A percentile compares a stretch with the other conserved stretches of the same genome.
Conservation (phyloP, 371 early-diverging fungal genomes). For the Mortierella polycephala region DNA sequence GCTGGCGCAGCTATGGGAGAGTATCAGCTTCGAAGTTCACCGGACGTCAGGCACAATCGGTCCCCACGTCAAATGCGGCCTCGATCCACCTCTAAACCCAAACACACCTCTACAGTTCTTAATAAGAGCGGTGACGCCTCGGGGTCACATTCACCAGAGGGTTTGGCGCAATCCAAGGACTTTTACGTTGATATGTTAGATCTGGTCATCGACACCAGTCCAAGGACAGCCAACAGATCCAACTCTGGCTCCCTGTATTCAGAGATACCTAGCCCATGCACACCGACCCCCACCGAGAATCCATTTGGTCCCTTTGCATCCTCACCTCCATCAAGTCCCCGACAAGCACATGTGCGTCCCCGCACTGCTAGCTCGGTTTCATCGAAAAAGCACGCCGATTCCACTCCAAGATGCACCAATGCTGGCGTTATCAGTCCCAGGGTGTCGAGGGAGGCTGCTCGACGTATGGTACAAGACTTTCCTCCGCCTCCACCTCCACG, state of each 20-base stretch:
- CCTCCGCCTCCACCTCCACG: slow-evolving; percentile 25
- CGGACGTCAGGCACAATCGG: not conserved
- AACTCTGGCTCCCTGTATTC: not conserved
- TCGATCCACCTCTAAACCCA: not conserved
- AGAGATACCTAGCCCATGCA: not conserved
- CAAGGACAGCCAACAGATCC: not conserved
- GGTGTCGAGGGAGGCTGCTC: slow-evolving; percentile 11
- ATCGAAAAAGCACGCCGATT: not conserved
- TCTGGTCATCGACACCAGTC: not conserved
- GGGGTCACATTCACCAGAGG: not conserved
- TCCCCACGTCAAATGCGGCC: not conserved
- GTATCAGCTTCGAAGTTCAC: not conserved
- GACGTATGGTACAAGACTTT: slow-evolving; percentile 4
- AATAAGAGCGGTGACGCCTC: no score
- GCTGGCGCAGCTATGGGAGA: not conserved
- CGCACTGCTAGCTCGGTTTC: slow-evolving; percentile 1
- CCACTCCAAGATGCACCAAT: not conserved
- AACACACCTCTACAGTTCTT: not conserved
- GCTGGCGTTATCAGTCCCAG: slow-evolving; percentile 12
- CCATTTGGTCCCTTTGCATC: no score
- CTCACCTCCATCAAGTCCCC: no score
- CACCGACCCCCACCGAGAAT: not conserved
- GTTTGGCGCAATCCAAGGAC: not conserved
- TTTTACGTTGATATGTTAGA: slow-evolving; percentile 20
- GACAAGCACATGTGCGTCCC: not conserved